Conservation (phyloP, 2,329 filamentous ascomycete genomes). For the Polytolypa hystricis region DNA sequence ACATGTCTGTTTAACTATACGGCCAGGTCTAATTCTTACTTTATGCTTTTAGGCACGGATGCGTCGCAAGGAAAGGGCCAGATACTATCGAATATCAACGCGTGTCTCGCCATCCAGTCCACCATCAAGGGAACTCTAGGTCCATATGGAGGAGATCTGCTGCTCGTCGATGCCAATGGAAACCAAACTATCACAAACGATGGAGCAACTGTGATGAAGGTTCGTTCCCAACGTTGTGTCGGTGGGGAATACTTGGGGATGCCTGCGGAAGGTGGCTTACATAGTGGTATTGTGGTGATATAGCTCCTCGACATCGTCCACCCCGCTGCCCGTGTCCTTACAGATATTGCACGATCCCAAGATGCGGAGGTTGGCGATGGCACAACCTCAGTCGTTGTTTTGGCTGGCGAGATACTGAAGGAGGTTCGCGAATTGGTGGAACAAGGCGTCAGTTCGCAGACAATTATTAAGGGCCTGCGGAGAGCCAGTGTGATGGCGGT, state of each 20-base stretch:
- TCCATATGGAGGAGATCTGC: slow-evolving; percentile 89
- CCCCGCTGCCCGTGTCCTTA: slow-evolving; percentile 90
- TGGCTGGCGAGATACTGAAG: slow-evolving; percentile 96
- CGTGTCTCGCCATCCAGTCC: slow-evolving; percentile 86
- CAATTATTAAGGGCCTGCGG: slow-evolving; percentile 91
- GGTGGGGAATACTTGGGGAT: too few species aligned
- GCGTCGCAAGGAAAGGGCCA: slow-evolving; percentile 94
- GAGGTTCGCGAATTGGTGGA: slow-evolving; percentile 94
- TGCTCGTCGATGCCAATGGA: slow-evolving; percentile 93
- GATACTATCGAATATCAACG: slow-evolving; percentile 96
- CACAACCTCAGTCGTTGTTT: slow-evolving; percentile 91
- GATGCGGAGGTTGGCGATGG: slow-evolving; percentile 98
- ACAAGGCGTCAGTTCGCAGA: slow-evolving; percentile 92
- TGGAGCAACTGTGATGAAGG: slow-evolving; percentile 98
- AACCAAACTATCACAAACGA: slow-evolving; percentile 97
- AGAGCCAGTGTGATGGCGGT: slow-evolving; percentile 82
- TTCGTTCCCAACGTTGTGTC: too few species aligned
- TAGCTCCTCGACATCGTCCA: slow-evolving; percentile 97
- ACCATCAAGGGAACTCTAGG: slow-evolving; percentile 94
- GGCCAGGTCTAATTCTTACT: too few species aligned
- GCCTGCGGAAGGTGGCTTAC: too few species aligned
- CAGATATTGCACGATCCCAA: slow-evolving; percentile 96
- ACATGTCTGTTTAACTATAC: too few species aligned
- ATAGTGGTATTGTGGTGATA: too few species aligned
- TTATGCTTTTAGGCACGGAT: slow-evolving; percentile 70